phyloP scores from a whole-genome alignment of 768 basidiomycete species.

The Termitomyces sp. region DNA sequence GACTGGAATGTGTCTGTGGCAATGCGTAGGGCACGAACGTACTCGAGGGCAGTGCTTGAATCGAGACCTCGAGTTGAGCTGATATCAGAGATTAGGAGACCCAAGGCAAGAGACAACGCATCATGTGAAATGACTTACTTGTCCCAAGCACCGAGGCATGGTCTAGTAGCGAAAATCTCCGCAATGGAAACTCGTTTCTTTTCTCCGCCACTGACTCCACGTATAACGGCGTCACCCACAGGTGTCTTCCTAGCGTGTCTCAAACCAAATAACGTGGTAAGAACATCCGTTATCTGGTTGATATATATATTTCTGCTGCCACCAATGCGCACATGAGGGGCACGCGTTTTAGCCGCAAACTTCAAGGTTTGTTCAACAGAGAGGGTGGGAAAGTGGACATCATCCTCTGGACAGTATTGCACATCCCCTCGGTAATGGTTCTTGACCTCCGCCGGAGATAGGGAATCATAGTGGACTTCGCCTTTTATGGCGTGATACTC shows the following conservation, averaged over 20 bases:
- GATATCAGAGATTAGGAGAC: background rate
- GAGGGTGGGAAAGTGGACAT: constrained; percentile 79
- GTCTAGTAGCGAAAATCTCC: constrained; percentile 54
- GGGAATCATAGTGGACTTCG: constrained; percentile 69
- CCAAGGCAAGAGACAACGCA: background rate
- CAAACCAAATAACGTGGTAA: constrained; percentile 72
- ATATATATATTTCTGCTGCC: constrained; percentile 36
- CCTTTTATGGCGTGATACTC: constrained; percentile 71
- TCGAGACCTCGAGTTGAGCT: constrained; percentile 65
- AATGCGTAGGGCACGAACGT: constrained; percentile 59
- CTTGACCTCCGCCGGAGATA: constrained; percentile 56
- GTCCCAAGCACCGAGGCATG: constrained; percentile 40
- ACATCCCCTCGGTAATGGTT: constrained; percentile 74
- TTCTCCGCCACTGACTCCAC: constrained; percentile 54
- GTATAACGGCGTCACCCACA: constrained; percentile 60
- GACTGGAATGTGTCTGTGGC: constrained; percentile 49
- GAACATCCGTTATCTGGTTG: constrained; percentile 43
- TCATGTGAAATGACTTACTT: constrained; percentile 9
- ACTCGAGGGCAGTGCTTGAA: constrained; percentile 69
- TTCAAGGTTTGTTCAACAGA: constrained; percentile 71
- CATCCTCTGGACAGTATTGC: constrained; percentile 78
- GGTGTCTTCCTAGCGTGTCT: constrained; percentile 60
- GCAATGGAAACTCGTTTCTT: constrained; percentile 57
- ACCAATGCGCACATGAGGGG: constrained; percentile 48
- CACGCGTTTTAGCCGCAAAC: constrained; percentile 64